Base-by-base conservation (phyloP, 148 eudicot species). In the Amaranthus cruentus region DNA sequence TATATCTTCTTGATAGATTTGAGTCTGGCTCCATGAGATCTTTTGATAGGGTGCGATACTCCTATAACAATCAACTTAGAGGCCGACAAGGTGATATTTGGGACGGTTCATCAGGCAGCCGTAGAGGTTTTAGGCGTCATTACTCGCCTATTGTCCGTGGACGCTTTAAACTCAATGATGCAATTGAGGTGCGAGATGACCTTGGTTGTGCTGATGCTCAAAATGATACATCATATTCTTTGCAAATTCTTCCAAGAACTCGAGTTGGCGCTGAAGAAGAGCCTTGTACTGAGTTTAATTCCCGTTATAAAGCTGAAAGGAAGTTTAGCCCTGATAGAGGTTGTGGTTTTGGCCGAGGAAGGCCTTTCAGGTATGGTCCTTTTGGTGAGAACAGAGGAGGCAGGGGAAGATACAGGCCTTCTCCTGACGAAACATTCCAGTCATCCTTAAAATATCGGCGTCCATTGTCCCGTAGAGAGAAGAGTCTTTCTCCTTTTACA, bases 331-430 rank as follows among this genome's bases (percentile, higher is more conserved):
- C 78, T 65, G 78, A 75, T 55, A 66, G 81, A 70, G 58, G 62
- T 47, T 74, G 73, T 14, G 74, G 62, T 9, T 60, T 79, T 52
- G 82, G 82, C 18, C 68, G 80, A 18, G 85, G 82, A 44, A 82
- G 85, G 58, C 63, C 81, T 46, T 43, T 77, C 10, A 73, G 80
- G 59, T 70, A 77, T 70, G 78, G 80, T 15, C 58, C 78, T 51
- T 64, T 54, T 6, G 10, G 4, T 18, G 65, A 69, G 21, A 47
- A 61, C 38, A 72, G 75, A 53, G 81, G 65, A 4, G 78, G 81
- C 43, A 77, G 81, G 70, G 84, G 81, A 54, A 78, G 84, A 66
- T 77, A 73, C 10, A 55, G 82, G 56, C 80, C 77, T 79, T 77
- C 81, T 9, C 47, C 69, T 13, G 83, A 81, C 68, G 83, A 83